These are phyloP conservation scores for Hypoxylon lienhwacheense DNA, from an alignment of 495 filamentous ascomycete species.

Conservation along the genomic window DNA sequence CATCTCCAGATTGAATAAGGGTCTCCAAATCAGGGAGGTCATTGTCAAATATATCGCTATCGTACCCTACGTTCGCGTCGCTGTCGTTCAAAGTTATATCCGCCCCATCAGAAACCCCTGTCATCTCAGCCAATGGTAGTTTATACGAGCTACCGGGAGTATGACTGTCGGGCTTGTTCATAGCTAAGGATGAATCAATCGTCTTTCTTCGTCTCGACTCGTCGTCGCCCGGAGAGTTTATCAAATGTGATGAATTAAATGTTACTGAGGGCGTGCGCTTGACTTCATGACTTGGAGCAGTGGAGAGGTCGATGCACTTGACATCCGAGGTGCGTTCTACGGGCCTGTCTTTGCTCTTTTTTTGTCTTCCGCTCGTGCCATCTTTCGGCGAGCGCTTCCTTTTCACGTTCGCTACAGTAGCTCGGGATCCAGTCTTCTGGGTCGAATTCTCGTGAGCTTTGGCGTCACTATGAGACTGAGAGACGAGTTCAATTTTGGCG, in stretches of 20 bases:
- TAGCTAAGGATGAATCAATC: conserved; percentile 8
- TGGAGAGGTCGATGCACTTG: conserved; percentile 46
- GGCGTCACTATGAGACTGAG: too few relatives aligned
- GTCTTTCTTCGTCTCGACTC: conserved; percentile 1
- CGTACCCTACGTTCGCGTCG: background rate
- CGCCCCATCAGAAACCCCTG: background rate
- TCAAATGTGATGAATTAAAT: background rate
- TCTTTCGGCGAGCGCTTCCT: conserved; percentile 15
- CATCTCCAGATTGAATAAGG: conserved; percentile 11
- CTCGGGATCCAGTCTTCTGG: background rate
- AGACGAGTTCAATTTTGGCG: too few relatives aligned
- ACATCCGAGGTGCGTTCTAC: conserved; percentile 26
- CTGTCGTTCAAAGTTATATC: background rate
- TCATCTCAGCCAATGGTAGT: background rate
- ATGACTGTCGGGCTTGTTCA: conserved; percentile 18
- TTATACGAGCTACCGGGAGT: background rate
- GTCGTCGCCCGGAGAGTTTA: background rate
- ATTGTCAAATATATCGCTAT: conserved; percentile 25
- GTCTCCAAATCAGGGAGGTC: conserved; percentile 35
- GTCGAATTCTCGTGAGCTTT: background rate
- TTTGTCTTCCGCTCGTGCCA: background rate
- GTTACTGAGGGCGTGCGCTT: background rate
- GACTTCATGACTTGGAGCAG: conserved; percentile 10
- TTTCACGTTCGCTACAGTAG: conserved; percentile 13
- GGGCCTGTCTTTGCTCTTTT: conserved; percentile 2